Conservation (phyloP, 495 filamentous ascomycete species). For the Penicillium desertorum region DNA sequence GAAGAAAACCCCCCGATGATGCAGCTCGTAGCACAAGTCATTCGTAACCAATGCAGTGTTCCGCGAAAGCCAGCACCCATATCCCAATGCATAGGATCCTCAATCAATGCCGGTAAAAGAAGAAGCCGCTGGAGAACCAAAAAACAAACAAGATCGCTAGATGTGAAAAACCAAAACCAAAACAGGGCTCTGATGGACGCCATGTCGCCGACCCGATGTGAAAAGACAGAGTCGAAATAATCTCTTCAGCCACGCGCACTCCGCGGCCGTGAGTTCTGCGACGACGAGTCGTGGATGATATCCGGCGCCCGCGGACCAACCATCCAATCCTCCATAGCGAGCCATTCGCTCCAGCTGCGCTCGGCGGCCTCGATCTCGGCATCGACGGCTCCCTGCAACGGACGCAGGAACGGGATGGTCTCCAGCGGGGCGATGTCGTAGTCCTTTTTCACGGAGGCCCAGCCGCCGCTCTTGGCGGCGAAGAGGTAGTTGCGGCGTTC, state of each 20-base stretch:
- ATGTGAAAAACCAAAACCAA: not conserved
- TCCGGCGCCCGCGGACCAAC: slow-evolving; percentile 62
- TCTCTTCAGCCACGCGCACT: slow-evolving; percentile 32
- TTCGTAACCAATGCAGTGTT: not conserved
- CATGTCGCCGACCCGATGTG: slow-evolving; percentile 19
- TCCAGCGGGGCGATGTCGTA: slow-evolving; percentile 84
- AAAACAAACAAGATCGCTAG: slow-evolving; percentile 20
- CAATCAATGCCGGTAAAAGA: slow-evolving; percentile 17
- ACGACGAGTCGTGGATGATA: slow-evolving; percentile 46
- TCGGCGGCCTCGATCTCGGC: slow-evolving; percentile 84
- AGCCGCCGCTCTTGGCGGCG: slow-evolving; percentile 86
- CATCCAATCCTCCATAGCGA: slow-evolving; percentile 97
- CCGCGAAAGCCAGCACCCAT: not conserved
- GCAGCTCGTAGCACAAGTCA: slow-evolving; percentile 4
- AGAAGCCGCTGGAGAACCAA: slow-evolving; percentile 15
- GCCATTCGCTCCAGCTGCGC: slow-evolving; percentile 77
- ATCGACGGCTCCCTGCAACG: slow-evolving; percentile 69
- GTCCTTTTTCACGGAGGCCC: slow-evolving; percentile 80
- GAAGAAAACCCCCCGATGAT: not conserved
- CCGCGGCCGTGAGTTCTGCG: slow-evolving; percentile 39
- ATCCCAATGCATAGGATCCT: slow-evolving; percentile 1
- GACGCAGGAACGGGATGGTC: slow-evolving; percentile 80
- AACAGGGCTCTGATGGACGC: slow-evolving; percentile 18
- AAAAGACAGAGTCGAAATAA: slow-evolving; percentile 1
- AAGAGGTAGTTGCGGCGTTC: slow-evolving; percentile 95